Base-by-base conservation (phyloP, 1,284 basidiomycete genomes). In the Afroboletus lepidellus region DNA sequence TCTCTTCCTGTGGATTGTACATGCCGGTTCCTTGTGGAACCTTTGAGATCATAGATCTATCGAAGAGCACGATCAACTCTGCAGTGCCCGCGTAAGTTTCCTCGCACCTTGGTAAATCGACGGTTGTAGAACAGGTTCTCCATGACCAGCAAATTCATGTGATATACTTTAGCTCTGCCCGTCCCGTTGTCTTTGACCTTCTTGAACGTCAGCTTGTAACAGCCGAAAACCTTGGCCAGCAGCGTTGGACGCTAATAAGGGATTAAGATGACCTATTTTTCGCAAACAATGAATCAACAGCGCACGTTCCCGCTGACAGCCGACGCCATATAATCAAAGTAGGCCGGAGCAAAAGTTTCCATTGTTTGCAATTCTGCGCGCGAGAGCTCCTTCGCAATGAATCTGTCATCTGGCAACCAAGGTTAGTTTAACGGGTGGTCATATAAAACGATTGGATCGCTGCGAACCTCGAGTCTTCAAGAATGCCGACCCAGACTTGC, bases 91-190 rank as follows among this genome's bases (percentile, higher is more conserved):
- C 9, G 5, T 27, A 30, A n/a, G 8, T n/a, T 8, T 50, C 16
- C 9, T 53, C 65, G 23, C 62, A 90, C 92, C 77, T 88, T 93
- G 11, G 87, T 83, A 62, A 96, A 94, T 8, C 85, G 81, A 53
- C 92, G 84, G 58, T 94, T 91, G 68, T 97, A 96, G 67, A 98
- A 96, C 13, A 99, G 77, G 64, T 99, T 99, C 72, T 99, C 93
- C 93, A 98, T 98, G 50, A 99, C 93, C 39, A 98, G 76, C 24
- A 98, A 78, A 65, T 98, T 98, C 88, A 98, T 94, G 64, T 94
- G 86, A 21, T 91, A 90, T 8, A 85, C 81, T 67, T 92, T 92
- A 3, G 87, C 81, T 64, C 82, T 87, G 43, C 76, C 80, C 3
- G 77, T 62, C 13, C 76, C 75, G 54, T 74, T 80, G 56, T 86